Conservation (phyloP, 2,329 filamentous ascomycete species). For the Teratosphaeriaceae sp. region DNA sequence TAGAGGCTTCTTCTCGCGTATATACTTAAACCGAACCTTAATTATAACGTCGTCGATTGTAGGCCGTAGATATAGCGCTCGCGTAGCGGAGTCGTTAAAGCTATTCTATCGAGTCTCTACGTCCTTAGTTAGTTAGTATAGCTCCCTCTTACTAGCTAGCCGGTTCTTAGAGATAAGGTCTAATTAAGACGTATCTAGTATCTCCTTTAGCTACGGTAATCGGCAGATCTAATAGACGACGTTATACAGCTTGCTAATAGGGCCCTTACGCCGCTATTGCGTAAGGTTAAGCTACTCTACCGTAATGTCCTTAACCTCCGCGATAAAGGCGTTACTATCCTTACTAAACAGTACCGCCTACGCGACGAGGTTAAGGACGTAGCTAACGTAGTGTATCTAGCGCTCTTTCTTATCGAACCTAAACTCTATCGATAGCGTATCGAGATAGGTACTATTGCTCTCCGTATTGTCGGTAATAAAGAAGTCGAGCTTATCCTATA, state of each 20-base stretch:
- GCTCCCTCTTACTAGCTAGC: constrained; percentile 6
- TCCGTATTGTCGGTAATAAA: constrained; percentile 15
- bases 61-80: constrained; percentile 9
- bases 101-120: constrained; percentile 11
- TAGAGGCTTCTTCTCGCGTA: background rate
- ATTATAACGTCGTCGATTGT: constrained; percentile 10
- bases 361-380: constrained; percentile 14
- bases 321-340: constrained; percentile 7
- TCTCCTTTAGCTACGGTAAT: constrained; percentile 6
- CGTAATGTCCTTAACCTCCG: background rate
- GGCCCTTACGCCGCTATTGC: constrained; percentile 9
- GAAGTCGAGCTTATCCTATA: constrained; percentile 8
- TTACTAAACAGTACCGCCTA: constrained; percentile 11
- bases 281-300: constrained; percentile 7
- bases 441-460: constrained; percentile 10
- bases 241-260: constrained; percentile 13
- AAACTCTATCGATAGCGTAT: constrained; percentile 6
- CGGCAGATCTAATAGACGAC: constrained; percentile 6
- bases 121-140: constrained; percentile 10
- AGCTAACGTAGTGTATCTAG: constrained; percentile 9
- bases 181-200: constrained; percentile 4
- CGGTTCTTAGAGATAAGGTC: constrained; percentile 2
- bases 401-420: constrained; percentile 2
- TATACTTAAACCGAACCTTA: constrained; percentile 1
- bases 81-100: constrained; percentile 7